A percentile compares a stretch with the other conserved stretches of the same genome.
These are phyloP conservation scores for Coniochaeta hoffmannii DNA, from an alignment of 2,329 filamentous ascomycete genomes.

Conservation along the genomic window DNA sequence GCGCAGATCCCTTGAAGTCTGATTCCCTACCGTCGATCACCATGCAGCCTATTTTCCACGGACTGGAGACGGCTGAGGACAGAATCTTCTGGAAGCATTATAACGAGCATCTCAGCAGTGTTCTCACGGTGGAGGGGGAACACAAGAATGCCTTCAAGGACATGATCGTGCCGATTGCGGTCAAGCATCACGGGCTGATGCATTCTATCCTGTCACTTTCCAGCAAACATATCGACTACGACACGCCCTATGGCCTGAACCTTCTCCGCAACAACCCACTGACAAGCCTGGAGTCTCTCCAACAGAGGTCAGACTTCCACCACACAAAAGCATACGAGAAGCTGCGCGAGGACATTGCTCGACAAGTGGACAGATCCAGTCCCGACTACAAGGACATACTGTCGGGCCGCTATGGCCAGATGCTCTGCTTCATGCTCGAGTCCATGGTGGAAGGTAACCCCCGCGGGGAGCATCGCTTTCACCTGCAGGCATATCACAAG, in stretches of 20 bases:
- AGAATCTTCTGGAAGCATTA: constrained; percentile 79
- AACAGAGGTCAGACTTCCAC: constrained; percentile 46
- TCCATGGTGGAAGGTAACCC: constrained; percentile 48
- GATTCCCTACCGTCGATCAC: constrained; percentile 45
- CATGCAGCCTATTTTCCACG: constrained; percentile 64
- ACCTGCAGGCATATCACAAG: constrained; percentile 68
- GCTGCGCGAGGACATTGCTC: constrained; percentile 37
- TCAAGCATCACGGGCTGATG: constrained; percentile 76
- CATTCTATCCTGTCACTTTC: constrained; percentile 82
- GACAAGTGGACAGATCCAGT: constrained; percentile 30
- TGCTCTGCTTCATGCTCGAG: constrained; percentile 53
- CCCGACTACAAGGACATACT: constrained; percentile 38
- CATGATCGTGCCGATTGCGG: constrained; percentile 74
- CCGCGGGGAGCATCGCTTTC: constrained; percentile 66
- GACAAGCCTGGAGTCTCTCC: constrained; percentile 37
- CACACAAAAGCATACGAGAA: constrained; percentile 46
- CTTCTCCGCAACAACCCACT: constrained; percentile 41
- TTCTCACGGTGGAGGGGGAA: constrained; percentile 76
- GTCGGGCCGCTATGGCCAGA: constrained; percentile 53
- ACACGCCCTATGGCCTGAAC: constrained; percentile 47
- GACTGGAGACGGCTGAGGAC: constrained; percentile 74
- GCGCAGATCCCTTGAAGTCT: constrained; percentile 44
- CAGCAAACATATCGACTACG: constrained; percentile 64
- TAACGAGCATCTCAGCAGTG: constrained; percentile 67
- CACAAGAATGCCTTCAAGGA: constrained; percentile 80